A percentile compares a stretch with the other conserved stretches of the same genome.
Evolutionary conservation across 345 rosid genomes (phyloP).

Genomic region (Linum lewisii): DNA sequence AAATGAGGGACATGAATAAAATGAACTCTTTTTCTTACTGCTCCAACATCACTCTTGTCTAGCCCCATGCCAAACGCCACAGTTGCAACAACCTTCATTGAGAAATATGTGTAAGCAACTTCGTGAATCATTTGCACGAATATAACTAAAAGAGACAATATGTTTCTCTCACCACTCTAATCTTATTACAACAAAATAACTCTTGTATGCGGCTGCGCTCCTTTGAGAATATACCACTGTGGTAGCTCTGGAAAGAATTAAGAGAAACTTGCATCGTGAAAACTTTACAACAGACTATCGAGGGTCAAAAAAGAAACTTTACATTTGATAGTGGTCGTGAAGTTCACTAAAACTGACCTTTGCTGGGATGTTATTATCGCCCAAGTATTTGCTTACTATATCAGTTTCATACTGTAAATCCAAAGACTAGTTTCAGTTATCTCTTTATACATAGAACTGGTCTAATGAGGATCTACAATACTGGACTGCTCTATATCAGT

Average conservation of each 20-base stretch:
- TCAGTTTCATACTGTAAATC: conserved; percentile 75
- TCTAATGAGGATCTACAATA: background rate
- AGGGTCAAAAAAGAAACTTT: background rate
- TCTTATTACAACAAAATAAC: conserved; percentile 83
- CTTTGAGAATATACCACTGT: conserved; percentile 71
- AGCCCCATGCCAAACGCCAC: conserved; percentile 99
- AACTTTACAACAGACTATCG: background rate
- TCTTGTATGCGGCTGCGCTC: conserved; percentile 74
- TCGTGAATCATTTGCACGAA: background rate
- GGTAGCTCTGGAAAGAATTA: conserved; percentile 56
- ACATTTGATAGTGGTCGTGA: background rate
- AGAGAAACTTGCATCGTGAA: background rate
- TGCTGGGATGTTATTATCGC: conserved; percentile 64
- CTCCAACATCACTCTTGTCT: conserved; percentile 91
- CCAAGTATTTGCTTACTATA: conserved; percentile 63
- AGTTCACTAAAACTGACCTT: conserved; percentile 39
- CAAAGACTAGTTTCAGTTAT: conserved; percentile 11
- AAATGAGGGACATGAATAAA: conserved; percentile 7
- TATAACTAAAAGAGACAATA: background rate
- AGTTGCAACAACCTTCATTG: conserved; percentile 87
- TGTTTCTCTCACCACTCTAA: conserved; percentile 65
- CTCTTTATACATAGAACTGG: background rate
- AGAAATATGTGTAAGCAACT: conserved; percentile 13
- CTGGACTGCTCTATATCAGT: background rate
- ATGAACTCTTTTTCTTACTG: conserved; percentile 52